Evolutionary conservation across 2,329 filamentous ascomycete species (phyloP).

Genomic region (Pleomassaria siparia): DNA sequence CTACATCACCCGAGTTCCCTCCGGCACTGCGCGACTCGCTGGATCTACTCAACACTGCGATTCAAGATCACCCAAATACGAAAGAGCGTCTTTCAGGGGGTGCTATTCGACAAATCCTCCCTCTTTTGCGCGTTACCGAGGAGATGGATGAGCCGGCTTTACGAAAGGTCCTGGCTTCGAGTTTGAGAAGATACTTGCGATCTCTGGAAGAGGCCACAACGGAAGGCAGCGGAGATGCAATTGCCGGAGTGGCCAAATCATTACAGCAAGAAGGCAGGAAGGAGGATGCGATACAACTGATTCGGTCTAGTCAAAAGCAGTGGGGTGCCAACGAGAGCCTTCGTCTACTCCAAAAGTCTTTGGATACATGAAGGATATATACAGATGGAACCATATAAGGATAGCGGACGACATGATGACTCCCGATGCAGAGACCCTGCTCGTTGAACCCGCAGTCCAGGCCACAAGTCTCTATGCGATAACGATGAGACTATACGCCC

Average conservation of each 20-base stretch:
- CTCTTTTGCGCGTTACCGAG: slow-evolving; percentile 44
- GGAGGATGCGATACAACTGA: slow-evolving; percentile 29
- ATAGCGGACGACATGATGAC: too few relatives aligned
- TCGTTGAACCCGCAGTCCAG: too few relatives aligned
- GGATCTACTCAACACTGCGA: slow-evolving; percentile 59
- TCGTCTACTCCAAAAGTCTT: slow-evolving; percentile 23
- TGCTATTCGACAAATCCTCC: slow-evolving; percentile 53
- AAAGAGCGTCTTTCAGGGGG: slow-evolving; percentile 47
- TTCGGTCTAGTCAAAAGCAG: slow-evolving; percentile 29
- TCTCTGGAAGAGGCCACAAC: slow-evolving; percentile 24
- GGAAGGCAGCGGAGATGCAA: slow-evolving; percentile 22
- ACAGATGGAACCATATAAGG: too few relatives aligned
- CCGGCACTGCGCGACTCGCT: slow-evolving; percentile 68
- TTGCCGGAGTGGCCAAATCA: slow-evolving; percentile 22
- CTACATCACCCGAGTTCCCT: slow-evolving; percentile 70
- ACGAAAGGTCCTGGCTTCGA: slow-evolving; percentile 52
- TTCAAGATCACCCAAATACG: slow-evolving; percentile 39
- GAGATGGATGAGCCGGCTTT: slow-evolving; percentile 55
- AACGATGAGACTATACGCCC: too few relatives aligned
- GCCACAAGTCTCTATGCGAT: too few relatives aligned
- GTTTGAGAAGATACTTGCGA: slow-evolving; percentile 41
- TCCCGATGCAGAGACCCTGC: too few relatives aligned
- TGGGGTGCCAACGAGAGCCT: slow-evolving; percentile 33
- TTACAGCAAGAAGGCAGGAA: slow-evolving; percentile 29
- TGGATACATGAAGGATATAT: slow-evolving; percentile 9